Conservation (phyloP, 495 filamentous ascomycete genomes). For the Cudoniella acicularis region DNA sequence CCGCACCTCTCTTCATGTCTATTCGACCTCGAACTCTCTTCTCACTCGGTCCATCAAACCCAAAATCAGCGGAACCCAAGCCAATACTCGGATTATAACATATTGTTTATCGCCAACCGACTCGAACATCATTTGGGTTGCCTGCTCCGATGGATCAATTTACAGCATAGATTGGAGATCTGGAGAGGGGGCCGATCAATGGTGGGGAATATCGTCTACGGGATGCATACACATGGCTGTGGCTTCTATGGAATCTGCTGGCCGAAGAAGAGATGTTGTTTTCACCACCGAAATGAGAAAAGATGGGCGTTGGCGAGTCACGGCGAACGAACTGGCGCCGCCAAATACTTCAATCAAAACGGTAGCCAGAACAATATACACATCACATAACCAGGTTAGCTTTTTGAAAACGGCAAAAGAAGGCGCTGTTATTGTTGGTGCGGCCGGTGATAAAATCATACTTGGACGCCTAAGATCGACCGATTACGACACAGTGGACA, state of each 20-base stretch:
- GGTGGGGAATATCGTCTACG: constrained; percentile 33
- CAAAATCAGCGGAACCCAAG: constrained; percentile 13
- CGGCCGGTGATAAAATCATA: constrained; percentile 34
- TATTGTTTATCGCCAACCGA: constrained; percentile 57
- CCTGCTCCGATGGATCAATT: constrained; percentile 60
- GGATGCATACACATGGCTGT: constrained; percentile 41
- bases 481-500: constrained; percentile 28
- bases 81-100: constrained; percentile 42
- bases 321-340: constrained; percentile 32
- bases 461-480: constrained; percentile 32
- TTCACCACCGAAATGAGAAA: constrained; percentile 36
- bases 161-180: constrained; percentile 75
- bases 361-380: constrained; percentile 24
- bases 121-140: constrained; percentile 62
- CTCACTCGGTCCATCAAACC: constrained; percentile 60
- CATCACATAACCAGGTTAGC: constrained; percentile 20
- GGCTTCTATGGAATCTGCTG: constrained; percentile 34
- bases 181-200: constrained; percentile 43
- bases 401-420: constrained; percentile 24
- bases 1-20: constrained; percentile 66
- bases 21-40: constrained; percentile 75
- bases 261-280: constrained; percentile 37
- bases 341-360: constrained; percentile 24
- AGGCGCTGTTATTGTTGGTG: constrained; percentile 34
- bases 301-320: constrained; percentile 35